Base-by-base conservation (phyloP, 2,329 filamentous ascomycete species). In the Colletotrichum higginsianum region DNA sequence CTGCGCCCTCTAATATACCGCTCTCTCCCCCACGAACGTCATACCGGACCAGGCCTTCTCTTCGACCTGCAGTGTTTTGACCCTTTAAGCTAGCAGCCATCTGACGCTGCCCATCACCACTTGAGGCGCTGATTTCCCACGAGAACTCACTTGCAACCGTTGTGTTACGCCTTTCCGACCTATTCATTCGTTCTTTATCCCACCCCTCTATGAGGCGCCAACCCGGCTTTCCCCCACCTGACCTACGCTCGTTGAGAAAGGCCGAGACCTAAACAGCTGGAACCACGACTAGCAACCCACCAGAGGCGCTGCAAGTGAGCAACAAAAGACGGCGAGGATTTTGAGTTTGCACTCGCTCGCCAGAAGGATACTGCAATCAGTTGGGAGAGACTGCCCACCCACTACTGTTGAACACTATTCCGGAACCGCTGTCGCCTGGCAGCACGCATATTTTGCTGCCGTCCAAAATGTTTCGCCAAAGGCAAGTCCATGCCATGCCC, bases 381-480 rank as follows among this genome's bases (percentile, higher is more conserved):
- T 58, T 40, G 47, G 47, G 57, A 44, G 50, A 44, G 35, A 42
- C 15, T 38, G 26, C 44, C 63, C 47, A 23, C 44, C 16, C 47
- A 23, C 44, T 9, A 49, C 44, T 65, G 55, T 60, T 74, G 73
- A 71, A 67, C 47, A 61, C 46, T 58, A 63, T 30, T 26, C 56
- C 46, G 58, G 66, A 60, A 50, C 23, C 23, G 82, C 76, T 74
- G 74, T 74, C 76, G 66, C 58, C 38, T 62, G 71, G 73, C 76
- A 74, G 76, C 75, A 67, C 73, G 69, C 42, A 63, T 26, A 40
- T 15, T 57, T 63, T 57, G 38, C 62, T 15, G 23, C 38, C 64
- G 30, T 71, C 57, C 67, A 66, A 35, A 12, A 82, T 82, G 80
- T 81, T 82, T 74, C 75, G 79, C 58, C 80, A 81, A 77, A 78